Base-by-base conservation (phyloP, 228 moss, liverwort and hornwort species). In the Sphagnum fallax region DNA sequence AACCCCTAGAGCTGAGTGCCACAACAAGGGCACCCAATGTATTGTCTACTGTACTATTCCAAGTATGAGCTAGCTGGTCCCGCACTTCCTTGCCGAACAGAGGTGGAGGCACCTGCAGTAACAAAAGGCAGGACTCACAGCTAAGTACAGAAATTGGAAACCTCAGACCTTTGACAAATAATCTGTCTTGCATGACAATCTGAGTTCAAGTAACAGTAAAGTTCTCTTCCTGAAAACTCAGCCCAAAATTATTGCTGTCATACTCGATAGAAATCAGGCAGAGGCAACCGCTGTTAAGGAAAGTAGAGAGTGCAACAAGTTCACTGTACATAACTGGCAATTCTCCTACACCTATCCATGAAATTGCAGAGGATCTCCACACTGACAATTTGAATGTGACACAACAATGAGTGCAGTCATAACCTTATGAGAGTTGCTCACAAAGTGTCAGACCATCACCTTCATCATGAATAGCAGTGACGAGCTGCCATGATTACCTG, bases 41-140 rank as follows among this genome's bases (percentile, higher is more conserved):
- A 64, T 64, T 75, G 73, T 96, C 96, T 13, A 96, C 66, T 61
- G 89, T 75, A 67, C 81, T 68, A 77, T 96, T 96, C 96, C 96
- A 96, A 6, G 84, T 73, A 77, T 96, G 96, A 49, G 86, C 87
- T 73, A 92, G 72, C 66, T 89, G 82, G 7, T 91, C 86, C 51
- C 84, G 89, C 48, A 79, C 76, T 72, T 76, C 86, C 65, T 74
- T 80, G 52, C 92, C 96, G 65, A 88, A 75, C 48, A 96, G 82
- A 68, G 92, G 89, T 18, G 91, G 82, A 48, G 92, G 84, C 59
- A 75, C 60, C 95, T 95, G 90, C 73, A 72, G 5, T 69, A 79
- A 66, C 69, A 70, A 7, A 47, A 70, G 2, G 32, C 50, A 49
- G 14, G 55, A 12, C 55, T 12, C 55, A 55, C 8, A 55, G 55